Evolutionary conservation across 257 asterid species (phyloP).

Genomic region (Cordia subcordata): DNA sequence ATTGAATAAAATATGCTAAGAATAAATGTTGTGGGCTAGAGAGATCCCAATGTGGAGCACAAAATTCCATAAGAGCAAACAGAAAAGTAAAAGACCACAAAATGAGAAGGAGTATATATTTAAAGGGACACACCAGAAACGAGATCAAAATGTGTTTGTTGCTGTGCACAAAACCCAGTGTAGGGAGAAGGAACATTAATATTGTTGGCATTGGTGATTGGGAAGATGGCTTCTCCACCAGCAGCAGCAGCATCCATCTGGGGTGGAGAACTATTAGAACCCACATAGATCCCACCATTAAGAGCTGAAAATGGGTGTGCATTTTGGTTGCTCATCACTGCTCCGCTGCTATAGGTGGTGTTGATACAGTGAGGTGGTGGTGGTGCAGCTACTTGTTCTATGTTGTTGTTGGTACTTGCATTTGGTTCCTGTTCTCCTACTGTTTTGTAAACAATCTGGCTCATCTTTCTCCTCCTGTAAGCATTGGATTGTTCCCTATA

Average conservation of each 20-base stretch:
- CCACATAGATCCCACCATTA: constrained; percentile 2
- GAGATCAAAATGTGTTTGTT: constrained; percentile 32
- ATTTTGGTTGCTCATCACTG: not conserved
- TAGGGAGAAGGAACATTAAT: constrained; percentile 13
- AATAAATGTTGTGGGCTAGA: too few species aligned
- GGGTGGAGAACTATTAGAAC: constrained; percentile 24
- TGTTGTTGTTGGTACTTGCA: constrained; percentile 3
- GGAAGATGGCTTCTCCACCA: constrained; percentile 18
- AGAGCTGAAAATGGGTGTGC: constrained; percentile 8
- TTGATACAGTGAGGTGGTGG: not conserved
- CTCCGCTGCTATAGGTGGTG: constrained; percentile 2
- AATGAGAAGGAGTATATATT: not conserved
- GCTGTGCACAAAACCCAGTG: constrained; percentile 37
- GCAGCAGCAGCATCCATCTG: too few species aligned
- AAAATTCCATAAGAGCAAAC: too few species aligned
- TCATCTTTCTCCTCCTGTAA: constrained; percentile 13
- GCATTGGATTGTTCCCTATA: constrained; percentile 26
- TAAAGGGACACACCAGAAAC: constrained; percentile 33
- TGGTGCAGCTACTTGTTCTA: too few species aligned
- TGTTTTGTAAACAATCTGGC: not conserved
- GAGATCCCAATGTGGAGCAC: not conserved
- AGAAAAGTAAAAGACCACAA: not conserved
- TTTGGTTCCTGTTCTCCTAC: not conserved
- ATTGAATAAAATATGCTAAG: not conserved
- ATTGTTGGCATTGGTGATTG: constrained; percentile 3